Evolutionary conservation across 441 rosid species (phyloP).

Genomic region (Bocquillonia castaneifolia): DNA sequence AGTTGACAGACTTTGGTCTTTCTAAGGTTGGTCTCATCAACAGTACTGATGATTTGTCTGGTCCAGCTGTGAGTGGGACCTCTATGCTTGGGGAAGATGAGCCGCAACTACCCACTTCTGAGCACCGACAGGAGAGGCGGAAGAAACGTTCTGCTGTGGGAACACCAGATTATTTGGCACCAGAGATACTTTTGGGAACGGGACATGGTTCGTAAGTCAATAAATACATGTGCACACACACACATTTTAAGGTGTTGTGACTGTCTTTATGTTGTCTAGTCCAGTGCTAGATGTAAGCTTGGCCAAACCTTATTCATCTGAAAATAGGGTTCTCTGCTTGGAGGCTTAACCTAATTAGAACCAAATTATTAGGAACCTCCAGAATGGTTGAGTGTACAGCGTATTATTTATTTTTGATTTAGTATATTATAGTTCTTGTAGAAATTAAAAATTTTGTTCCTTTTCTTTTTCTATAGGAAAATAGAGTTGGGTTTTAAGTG

Average conservation of each 20-base stretch:
- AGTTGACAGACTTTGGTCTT: constrained; percentile 99
- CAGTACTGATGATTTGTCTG: constrained; percentile 97
- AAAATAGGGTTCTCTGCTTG: background rate
- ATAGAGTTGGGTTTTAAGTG: no score
- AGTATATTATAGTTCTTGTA: no score
- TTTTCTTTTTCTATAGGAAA: no score
- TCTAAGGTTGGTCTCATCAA: constrained; percentile 99
- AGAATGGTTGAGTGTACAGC: no score
- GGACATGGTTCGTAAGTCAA: constrained; percentile 85
- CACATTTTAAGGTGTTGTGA: constrained; percentile 27
- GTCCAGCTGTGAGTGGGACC: constrained; percentile 80
- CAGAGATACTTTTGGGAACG: constrained; percentile 97
- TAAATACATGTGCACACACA: no score
- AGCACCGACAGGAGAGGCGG: constrained; percentile 65
- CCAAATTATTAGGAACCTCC: background rate
- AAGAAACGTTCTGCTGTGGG: constrained; percentile 99
- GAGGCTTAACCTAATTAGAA: constrained; percentile 10
- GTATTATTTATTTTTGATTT: no score
- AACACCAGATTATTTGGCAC: constrained; percentile 99
- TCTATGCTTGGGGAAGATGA: constrained; percentile 87
- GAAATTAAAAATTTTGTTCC: no score
- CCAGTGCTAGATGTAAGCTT: constrained; percentile 9
- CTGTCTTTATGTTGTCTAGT: constrained; percentile 21
- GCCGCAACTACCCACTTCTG: constrained; percentile 53
- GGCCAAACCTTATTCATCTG: constrained; percentile 13